A percentile compares a stretch with the other conserved stretches of the same genome.
Evolutionary conservation across 805 yeast genomes (phyloP).

Genomic region (Spathaspora girioi): DNA sequence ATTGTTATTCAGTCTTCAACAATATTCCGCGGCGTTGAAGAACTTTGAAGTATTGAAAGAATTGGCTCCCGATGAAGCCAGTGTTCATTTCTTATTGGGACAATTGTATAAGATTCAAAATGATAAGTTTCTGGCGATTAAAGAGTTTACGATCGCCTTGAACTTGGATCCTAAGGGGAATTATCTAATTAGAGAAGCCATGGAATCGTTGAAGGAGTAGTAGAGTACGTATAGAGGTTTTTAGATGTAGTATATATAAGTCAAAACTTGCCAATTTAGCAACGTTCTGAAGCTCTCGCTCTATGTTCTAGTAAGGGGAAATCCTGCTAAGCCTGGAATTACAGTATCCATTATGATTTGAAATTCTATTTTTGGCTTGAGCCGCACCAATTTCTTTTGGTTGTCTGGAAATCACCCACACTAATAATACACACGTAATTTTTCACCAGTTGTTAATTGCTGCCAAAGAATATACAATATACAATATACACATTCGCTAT

Average conservation of each 20-base stretch:
- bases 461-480: no score
- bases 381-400: no score
- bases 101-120: slow-evolving; percentile 76
- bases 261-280: no score
- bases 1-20: slow-evolving; percentile 64
- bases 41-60: slow-evolving; percentile 70
- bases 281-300: no score
- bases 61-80: slow-evolving; percentile 91
- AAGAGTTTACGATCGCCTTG: slow-evolving; percentile 83
- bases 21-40: slow-evolving; percentile 66
- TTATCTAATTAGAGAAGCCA: slow-evolving; percentile 78
- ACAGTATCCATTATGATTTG: no score
- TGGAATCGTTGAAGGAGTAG: slow-evolving; percentile 47
- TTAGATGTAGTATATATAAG: background rate
- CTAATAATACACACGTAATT: no score
- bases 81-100: slow-evolving; percentile 86
- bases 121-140: slow-evolving; percentile 72
- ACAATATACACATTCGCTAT: no score
- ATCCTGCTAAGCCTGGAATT: no score
- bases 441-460: no score
- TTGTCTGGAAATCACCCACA: no score
- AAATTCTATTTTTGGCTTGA: no score
- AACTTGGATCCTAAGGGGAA: slow-evolving; percentile 91
- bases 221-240: background rate
- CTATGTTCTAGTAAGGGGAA: no score